Evolutionary conservation across 169 alveolate genomes (phyloP).

Genomic region (Amoebophrya sp.): DNA sequence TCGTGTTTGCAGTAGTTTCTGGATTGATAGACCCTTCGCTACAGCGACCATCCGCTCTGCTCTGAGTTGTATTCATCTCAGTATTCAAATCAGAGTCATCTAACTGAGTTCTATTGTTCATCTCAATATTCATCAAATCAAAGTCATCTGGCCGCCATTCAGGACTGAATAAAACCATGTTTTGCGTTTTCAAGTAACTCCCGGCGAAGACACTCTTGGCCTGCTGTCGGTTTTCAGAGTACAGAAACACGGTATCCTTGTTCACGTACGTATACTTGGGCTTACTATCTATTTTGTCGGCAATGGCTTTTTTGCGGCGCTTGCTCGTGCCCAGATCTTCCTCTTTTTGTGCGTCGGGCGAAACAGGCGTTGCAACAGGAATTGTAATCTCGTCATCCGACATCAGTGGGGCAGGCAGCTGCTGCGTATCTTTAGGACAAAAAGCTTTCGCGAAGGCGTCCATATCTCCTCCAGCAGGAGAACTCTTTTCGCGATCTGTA

Average conservation of each 20-base stretch:
- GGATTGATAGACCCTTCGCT: no score
- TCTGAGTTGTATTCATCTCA: no score
- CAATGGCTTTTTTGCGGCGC: background rate
- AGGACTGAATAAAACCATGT: background rate
- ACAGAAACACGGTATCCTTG: background rate
- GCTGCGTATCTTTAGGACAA: background rate
- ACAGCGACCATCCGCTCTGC: no score
- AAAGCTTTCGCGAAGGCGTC: no score
- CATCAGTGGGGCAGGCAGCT: background rate
- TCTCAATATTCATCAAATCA: no score
- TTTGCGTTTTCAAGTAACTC: background rate
- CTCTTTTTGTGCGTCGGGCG: no score
- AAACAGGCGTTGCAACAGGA: no score
- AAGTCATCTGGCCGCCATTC: background rate
- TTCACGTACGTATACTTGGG: background rate
- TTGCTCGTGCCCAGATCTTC: background rate
- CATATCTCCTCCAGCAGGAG: background rate
- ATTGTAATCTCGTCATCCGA: background rate
- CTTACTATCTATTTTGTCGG: background rate
- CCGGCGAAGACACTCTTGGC: background rate
- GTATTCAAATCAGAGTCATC: no score
- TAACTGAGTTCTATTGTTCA: no score
- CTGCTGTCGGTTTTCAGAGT: background rate
- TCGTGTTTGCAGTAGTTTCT: no score
- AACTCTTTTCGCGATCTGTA: no score